These are phyloP conservation scores for Chlorella sp. DNA, from an alignment of 139 green algal genomes.

Conservation along the genomic window DNA sequence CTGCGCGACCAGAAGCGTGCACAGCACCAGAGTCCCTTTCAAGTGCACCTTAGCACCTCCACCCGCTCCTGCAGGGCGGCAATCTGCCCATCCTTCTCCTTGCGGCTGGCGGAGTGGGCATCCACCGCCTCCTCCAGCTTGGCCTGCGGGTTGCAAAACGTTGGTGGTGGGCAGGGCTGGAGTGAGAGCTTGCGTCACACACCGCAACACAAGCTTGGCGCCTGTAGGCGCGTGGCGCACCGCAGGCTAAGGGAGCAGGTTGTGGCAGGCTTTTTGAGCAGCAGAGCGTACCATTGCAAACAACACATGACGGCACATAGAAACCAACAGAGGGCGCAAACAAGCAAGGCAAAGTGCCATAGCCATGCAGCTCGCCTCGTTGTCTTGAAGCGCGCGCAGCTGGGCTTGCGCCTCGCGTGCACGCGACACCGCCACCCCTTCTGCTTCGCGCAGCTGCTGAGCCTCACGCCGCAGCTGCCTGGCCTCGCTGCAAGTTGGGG, in stretches of 20 bases:
- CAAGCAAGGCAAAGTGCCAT: neutral
- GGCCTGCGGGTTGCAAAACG: too few relatives aligned
- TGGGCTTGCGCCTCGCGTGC: neutral
- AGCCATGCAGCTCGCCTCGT: neutral
- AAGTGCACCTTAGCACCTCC: neutral
- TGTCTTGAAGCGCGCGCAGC: neutral
- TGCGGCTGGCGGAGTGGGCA: neutral
- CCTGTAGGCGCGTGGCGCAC: neutral
- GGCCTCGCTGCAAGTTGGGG: neutral
- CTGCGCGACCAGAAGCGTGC: neutral
- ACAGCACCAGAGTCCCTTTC: neutral
- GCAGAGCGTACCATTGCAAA: too few relatives aligned
- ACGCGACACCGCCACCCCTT: constrained; percentile 14
- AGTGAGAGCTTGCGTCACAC: too few relatives aligned
- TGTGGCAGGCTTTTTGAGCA: too few relatives aligned
- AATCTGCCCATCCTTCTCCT: neutral
- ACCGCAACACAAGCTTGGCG: neutral
- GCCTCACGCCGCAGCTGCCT: constrained; percentile 1
- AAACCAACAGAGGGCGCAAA: neutral
- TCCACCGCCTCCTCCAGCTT: constrained; percentile 15
- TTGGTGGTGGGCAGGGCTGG: too few relatives aligned
- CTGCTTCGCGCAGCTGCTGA: constrained; percentile 6
- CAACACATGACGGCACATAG: too few relatives aligned
- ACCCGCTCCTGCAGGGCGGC: neutral
- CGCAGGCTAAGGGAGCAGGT: neutral